Evolutionary conservation across 352 stramenopile genomes (phyloP).

Genomic region (Phytophthora tentaculata): DNA sequence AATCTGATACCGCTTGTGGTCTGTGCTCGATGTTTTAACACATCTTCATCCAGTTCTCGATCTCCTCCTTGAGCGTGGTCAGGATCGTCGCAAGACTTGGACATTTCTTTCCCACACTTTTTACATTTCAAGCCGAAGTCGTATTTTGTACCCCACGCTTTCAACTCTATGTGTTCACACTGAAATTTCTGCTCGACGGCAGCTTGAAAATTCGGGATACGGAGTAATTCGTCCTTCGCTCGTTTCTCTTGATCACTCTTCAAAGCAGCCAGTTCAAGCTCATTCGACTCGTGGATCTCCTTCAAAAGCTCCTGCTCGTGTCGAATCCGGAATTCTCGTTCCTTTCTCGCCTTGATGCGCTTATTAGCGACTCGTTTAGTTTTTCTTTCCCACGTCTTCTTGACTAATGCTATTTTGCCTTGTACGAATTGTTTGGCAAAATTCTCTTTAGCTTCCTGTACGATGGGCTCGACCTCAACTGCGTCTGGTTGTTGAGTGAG

Average conservation of each 20-base stretch:
- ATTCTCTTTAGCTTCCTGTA: constrained; percentile 52
- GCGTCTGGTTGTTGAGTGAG: constrained; percentile 24
- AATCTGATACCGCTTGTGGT: constrained; percentile 46
- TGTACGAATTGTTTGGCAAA: constrained; percentile 66
- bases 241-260: constrained; percentile 38
- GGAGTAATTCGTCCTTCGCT: constrained; percentile 48
- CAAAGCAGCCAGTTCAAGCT: constrained; percentile 38
- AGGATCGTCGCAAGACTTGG: constrained; percentile 57
- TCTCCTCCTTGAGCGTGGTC: constrained; percentile 57
- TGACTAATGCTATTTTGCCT: constrained; percentile 58
- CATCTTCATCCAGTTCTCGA: constrained; percentile 52
- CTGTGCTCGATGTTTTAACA: constrained; percentile 57
- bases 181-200: constrained; percentile 47
- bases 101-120: constrained; percentile 73
- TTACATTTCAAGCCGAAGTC: constrained; percentile 63
- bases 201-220: constrained; percentile 64
- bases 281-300: constrained; percentile 46
- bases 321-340: constrained; percentile 55
- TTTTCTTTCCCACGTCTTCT: constrained; percentile 80
- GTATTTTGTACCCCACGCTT: constrained; percentile 76
- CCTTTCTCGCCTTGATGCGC: constrained; percentile 47
- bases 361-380: constrained; percentile 54
- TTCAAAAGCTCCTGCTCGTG: constrained; percentile 55
- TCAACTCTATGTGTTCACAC: constrained; percentile 65
- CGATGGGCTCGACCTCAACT: constrained; percentile 21